Evolutionary conservation across 208 protist genomes (phyloP).

Genomic region (Leishmania braziliensis): DNA sequence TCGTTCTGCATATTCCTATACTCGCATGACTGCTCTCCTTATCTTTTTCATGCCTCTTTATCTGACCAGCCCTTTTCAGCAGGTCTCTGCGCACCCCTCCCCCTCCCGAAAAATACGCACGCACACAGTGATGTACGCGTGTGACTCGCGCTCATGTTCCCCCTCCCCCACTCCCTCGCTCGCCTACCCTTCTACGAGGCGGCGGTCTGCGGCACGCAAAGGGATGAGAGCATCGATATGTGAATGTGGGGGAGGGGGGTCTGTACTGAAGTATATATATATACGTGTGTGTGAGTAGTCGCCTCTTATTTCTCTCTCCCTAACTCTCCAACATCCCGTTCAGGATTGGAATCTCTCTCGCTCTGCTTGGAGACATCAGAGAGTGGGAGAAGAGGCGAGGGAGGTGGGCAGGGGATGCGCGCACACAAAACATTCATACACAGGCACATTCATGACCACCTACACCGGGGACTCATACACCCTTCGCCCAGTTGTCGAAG

Average conservation of each 20-base stretch:
- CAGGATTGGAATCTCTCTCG: not conserved
- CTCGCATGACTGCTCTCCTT: not conserved
- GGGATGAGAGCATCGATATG: no score
- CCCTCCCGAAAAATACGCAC: not conserved
- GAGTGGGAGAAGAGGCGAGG: not conserved
- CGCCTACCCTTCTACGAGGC: not conserved
- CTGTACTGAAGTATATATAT: no score
- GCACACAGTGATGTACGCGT: not conserved
- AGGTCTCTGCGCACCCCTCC: not conserved
- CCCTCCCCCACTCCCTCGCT: not conserved
- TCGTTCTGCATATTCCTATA: not conserved
- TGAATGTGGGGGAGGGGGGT: not conserved
- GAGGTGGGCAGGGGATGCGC: not conserved
- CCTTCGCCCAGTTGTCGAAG: not conserved
- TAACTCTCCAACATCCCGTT: not conserved
- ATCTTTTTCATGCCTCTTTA: slow-evolving; percentile 2
- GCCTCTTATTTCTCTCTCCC: not conserved
- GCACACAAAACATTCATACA: slow-evolving; percentile 4
- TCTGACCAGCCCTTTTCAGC: not conserved
- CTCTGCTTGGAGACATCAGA: not conserved
- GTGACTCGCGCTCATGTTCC: not conserved
- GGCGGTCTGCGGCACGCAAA: not conserved
- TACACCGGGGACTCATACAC: not conserved
- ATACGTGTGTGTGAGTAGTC: not conserved
- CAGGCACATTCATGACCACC: not conserved